Conservation (phyloP, 2,329 filamentous ascomycete genomes). For the Fusarium nematophilum region DNA sequence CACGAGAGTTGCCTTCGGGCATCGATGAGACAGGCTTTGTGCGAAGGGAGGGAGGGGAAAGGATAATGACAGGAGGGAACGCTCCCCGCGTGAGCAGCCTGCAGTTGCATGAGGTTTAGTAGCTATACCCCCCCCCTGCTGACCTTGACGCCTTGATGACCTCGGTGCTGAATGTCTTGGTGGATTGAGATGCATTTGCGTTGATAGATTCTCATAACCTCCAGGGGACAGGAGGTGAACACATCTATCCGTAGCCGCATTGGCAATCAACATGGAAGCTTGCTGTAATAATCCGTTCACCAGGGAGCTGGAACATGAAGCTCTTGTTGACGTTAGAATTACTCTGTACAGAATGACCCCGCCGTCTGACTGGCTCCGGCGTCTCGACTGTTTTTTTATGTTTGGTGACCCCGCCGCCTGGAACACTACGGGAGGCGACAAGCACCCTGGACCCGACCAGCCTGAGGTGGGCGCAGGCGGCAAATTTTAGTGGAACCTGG, state of each 20-base stretch:
- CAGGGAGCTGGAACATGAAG: no score
- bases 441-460: slow-evolving; percentile 7
- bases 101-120: slow-evolving; percentile 19
- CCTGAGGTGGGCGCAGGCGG: not conserved
- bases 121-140: slow-evolving; percentile 9
- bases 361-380: slow-evolving; percentile 17
- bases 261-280: no score
- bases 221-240: not conserved
- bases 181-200: not conserved
- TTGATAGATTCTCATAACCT: slow-evolving; percentile 2
- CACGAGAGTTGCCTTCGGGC: slow-evolving; percentile 7
- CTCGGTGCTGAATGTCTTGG: not conserved
- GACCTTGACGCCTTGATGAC: slow-evolving; percentile 24
- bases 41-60: slow-evolving; percentile 11
- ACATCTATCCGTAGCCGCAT: not conserved
- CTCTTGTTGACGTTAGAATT: slow-evolving; percentile 11
- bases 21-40: slow-evolving; percentile 5
- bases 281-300: no score
- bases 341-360: slow-evolving; percentile 19
- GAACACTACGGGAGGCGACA: not conserved
- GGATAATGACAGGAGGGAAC: slow-evolving; percentile 15
- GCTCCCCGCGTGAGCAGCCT: slow-evolving; percentile 26
- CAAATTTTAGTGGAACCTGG: slow-evolving; percentile 9
- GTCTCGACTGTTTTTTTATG: not conserved
- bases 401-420: slow-evolving; percentile 8